phyloP scores from a whole-genome alignment of 2,329 filamentous ascomycete genomes.

The Davidsoniella australis region DNA sequence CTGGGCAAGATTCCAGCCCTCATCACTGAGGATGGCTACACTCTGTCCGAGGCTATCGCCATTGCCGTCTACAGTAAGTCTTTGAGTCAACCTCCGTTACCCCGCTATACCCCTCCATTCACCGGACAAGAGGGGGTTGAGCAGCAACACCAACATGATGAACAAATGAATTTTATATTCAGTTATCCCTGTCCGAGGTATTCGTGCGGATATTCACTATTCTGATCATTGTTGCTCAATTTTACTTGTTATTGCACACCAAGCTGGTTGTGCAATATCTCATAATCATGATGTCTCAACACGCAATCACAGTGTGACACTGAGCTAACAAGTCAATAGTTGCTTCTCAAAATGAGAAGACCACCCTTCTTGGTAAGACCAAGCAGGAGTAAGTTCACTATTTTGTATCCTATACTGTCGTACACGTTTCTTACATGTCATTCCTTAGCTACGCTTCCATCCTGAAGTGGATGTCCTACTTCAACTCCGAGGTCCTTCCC shows the following conservation, averaged over 20 bases:
- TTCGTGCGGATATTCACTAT: constrained; percentile 13
- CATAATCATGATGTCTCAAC: neutral
- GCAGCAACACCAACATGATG: constrained; percentile 7
- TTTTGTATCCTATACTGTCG: neutral
- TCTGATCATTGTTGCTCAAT: constrained; percentile 10
- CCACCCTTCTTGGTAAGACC: constrained; percentile 95
- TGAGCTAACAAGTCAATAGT: constrained; percentile 35
- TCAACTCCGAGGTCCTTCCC: constrained; percentile 72
- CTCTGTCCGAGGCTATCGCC: constrained; percentile 77
- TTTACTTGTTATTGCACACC: neutral
- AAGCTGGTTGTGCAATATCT: neutral
- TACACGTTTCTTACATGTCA: neutral
- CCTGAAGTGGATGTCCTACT: constrained; percentile 94
- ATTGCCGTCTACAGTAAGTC: constrained; percentile 94
- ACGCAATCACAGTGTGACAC: neutral
- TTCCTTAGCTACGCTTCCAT: constrained; percentile 67
- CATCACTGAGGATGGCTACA: constrained; percentile 78
- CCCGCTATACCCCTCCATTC: neutral
- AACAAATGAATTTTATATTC: constrained; percentile 13
- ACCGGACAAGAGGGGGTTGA: neutral
- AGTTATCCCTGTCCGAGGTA: constrained; percentile 14
- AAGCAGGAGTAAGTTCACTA: constrained; percentile 78
- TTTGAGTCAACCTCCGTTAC: neutral
- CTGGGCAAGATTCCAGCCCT: constrained; percentile 90
- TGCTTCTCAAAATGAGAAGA: constrained; percentile 99